These are phyloP conservation scores for Eruca vesicaria DNA, from an alignment of 441 rosid species.

Conservation along the genomic window DNA sequence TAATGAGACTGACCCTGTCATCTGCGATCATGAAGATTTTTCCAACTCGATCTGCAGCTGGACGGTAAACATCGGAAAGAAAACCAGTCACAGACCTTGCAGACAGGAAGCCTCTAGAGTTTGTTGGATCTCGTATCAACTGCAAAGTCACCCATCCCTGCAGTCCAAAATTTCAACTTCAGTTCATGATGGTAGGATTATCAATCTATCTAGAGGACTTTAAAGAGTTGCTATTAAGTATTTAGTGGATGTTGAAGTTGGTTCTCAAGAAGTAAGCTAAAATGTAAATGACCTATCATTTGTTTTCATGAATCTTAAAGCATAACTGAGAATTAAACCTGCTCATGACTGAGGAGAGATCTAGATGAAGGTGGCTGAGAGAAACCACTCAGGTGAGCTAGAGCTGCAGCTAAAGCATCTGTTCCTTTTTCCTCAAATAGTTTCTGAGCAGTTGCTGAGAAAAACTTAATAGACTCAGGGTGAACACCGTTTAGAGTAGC, in stretches of 20 bases:
- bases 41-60: slow-evolving; percentile 94
- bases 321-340: slow-evolving; percentile 45
- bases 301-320: not conserved
- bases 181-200: slow-evolving; percentile 14
- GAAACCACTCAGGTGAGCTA: slow-evolving; percentile 94
- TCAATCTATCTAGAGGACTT: not conserved
- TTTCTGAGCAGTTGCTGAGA: slow-evolving; percentile 80
- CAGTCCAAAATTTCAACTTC: slow-evolving; percentile 27
- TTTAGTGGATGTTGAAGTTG: not conserved
- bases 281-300: not conserved
- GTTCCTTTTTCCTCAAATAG: slow-evolving; percentile 78
- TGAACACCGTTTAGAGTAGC: slow-evolving; percentile 89
- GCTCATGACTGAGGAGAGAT: slow-evolving; percentile 89
- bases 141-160: slow-evolving; percentile 95
- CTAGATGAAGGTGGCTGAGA: slow-evolving; percentile 88
- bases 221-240: not conserved
- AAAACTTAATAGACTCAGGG: slow-evolving; percentile 72
- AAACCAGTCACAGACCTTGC: slow-evolving; percentile 93
- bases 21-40: slow-evolving; percentile 87
- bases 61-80: slow-evolving; percentile 74
- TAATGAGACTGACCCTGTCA: slow-evolving; percentile 58
- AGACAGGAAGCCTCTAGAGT: slow-evolving; percentile 72
- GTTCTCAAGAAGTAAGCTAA: not conserved
- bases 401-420: slow-evolving; percentile 90
- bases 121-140: slow-evolving; percentile 67